Base-by-base conservation (phyloP, 768 basidiomycete genomes). In the Boletus pseudo-olivaceus region DNA sequence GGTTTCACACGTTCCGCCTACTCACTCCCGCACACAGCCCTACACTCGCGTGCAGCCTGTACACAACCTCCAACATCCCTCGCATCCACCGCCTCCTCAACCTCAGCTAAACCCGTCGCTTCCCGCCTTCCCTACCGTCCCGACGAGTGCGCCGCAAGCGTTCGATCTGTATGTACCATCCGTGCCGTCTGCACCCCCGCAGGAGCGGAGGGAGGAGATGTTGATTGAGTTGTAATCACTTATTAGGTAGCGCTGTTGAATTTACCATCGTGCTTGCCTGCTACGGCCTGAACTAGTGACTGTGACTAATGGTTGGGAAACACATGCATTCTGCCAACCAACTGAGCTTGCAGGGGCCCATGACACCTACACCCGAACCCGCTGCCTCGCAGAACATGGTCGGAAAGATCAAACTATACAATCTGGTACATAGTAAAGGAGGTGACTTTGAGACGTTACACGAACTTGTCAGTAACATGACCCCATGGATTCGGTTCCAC, bases 91-190 rank as follows among this genome's bases (percentile, higher is more conserved):
- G 42, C 55, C 46, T 49, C 61, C 41, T 10, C 65, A 47, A 44
- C 57, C 43, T 30, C 67, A 61, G 55, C 56, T 67, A 35, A 54
- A 56, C 12, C 40, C 59, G 46, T 38, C 71, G 32, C 67, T 88
- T 7, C 81, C 87, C 0, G 77, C 78, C 48, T 88, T 90, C 69
- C 88, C 88, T 1, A 74, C 73, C 29, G 87, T 74, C 7, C 88
- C 88, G 6, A 86, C 84, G 5, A 72, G 73, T 12, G 67, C 75
- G 8, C 85, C 88, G 2, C 82, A 84, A 63, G 49, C 73, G 6
- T 82, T 78, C 66, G 68, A 79, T 27, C 58, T 76, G 65, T 83
- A 84, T 61, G 73, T 68, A 9, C 67, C 80, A 5, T 73, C 83
- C 17, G 73, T 73, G 43, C 76, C 81, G 5, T 67, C 73, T 37